These are phyloP conservation scores for Fusarium subglutinans DNA, from an alignment of 2,329 filamentous ascomycete species.

Conservation along the genomic window DNA sequence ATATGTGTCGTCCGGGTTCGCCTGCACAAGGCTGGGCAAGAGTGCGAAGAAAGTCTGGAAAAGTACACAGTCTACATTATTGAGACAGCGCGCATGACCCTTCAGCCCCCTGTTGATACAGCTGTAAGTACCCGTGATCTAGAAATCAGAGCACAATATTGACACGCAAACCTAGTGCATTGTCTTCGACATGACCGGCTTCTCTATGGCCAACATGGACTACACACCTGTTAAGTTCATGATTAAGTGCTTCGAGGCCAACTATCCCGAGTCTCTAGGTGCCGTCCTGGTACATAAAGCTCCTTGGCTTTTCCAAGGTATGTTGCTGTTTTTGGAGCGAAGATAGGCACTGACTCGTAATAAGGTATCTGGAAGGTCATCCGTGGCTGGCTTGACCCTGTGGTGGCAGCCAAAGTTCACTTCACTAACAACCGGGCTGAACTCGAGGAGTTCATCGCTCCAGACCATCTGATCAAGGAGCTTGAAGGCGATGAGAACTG, in stretches of 20 bases:
- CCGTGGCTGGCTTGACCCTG: constrained; percentile 93
- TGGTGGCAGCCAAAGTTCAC: constrained; percentile 92
- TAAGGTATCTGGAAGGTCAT: constrained; percentile 95
- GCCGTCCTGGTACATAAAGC: constrained; percentile 93
- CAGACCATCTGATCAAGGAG: constrained; percentile 78
- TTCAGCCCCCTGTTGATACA: constrained; percentile 85
- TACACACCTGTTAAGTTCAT: constrained; percentile 98
- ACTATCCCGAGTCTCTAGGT: constrained; percentile 94
- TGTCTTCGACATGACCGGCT: constrained; percentile 95
- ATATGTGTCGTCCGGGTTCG: constrained; percentile 87
- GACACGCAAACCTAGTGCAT: constrained; percentile 70
- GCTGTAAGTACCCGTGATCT: constrained; percentile 69
- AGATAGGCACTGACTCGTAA: constrained; percentile 7
- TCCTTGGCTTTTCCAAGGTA: constrained; percentile 95
- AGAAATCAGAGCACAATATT: neutral
- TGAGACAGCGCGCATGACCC: constrained; percentile 87
- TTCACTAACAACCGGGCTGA: constrained; percentile 88
- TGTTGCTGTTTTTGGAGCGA: constrained; percentile 43
- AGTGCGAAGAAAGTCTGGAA: constrained; percentile 83
- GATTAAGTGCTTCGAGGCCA: constrained; percentile 99
- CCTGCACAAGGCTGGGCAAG: constrained; percentile 83
- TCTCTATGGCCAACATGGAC: constrained; percentile 97
- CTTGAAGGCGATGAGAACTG: constrained; percentile 88
- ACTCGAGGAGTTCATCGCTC: constrained; percentile 78
- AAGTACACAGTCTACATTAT: constrained; percentile 93